Base-by-base conservation (phyloP, 2,329 filamentous ascomycete genomes). In the Simplicillium aogashimaense region DNA sequence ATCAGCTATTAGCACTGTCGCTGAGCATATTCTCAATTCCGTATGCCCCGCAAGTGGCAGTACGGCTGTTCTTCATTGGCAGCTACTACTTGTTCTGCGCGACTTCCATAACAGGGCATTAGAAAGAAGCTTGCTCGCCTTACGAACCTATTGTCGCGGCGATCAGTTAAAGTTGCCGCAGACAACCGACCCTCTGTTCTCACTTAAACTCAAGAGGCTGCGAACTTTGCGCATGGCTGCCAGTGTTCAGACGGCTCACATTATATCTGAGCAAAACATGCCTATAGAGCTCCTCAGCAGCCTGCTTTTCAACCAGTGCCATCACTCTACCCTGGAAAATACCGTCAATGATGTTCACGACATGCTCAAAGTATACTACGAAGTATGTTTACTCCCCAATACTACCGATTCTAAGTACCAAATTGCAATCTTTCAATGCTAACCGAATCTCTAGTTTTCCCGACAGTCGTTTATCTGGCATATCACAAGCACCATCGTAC, bases 351-450 rank as follows among this genome's bases (percentile, higher is more conserved):
- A 60, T 13, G 54, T 64, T 0, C 59, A 64, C 25, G 60, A 63
- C 28, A 44, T 60, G 1, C 46, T 63, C 9, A 60, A 57, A 28
- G 56, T 57, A 0, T 64, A 64, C 14, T 64, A 64, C 32, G 47
- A 61, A 48, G 58, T 61, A 51, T 28, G 47, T 32, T 14, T 6
- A 0, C 5, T 2, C n/a, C 10, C 20, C 3, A 10, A 3, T 2
- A 10, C 0, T 12, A n/a, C 10, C 4, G 14, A 16, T 14, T 5
- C 36, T 50, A 38, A 46, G 36, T 7, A 17, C 4, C 8, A 8
- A 9, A 29, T 30, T 9, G 29, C n/a, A n/a, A n/a, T n/a, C n/a
- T n/a, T n/a, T n/a, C n/a, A n/a, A n/a, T n/a, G n/a, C n/a, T n/a
- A n/a, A n/a, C n/a, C n/a, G n/a, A n/a, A n/a, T n/a, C n/a, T n/a